Evolutionary conservation across 2,329 filamentous ascomycete species (phyloP).

Genomic region (Waltergamsia citrina): DNA sequence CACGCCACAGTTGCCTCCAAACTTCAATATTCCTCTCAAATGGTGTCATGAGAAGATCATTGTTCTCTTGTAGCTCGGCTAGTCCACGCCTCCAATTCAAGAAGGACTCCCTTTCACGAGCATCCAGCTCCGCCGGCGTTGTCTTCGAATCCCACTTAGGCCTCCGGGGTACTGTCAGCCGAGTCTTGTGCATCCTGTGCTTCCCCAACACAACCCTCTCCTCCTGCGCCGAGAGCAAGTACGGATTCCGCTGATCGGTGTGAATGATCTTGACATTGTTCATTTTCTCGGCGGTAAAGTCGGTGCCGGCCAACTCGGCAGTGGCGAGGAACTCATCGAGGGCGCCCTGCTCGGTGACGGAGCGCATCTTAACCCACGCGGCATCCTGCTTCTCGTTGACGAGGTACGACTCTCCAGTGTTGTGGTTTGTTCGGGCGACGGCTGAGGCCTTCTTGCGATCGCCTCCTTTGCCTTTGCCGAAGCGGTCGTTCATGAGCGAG

Average conservation of each 20-base stretch:
- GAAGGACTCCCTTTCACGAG: constrained; percentile 68
- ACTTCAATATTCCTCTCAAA: constrained; percentile 97
- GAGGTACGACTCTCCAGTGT: constrained; percentile 82
- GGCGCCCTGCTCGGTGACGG: constrained; percentile 91
- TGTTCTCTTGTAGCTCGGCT: constrained; percentile 86
- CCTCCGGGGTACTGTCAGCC: constrained; percentile 80
- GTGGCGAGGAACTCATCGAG: constrained; percentile 95
- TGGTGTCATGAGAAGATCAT: constrained; percentile 92
- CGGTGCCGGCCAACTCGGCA: constrained; percentile 92
- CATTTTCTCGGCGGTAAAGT: constrained; percentile 98
- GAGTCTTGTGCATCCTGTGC: constrained; percentile 69
- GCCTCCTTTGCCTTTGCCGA: constrained; percentile 81
- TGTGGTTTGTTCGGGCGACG: constrained; percentile 61
- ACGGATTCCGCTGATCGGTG: constrained; percentile 91
- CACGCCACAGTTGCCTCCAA: constrained; percentile 95
- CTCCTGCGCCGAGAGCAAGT: constrained; percentile 75
- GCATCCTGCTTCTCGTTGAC: constrained; percentile 87
- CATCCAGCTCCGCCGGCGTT: constrained; percentile 73
- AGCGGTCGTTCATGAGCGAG: constrained; percentile 96
- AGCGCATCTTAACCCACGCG: constrained; percentile 98
- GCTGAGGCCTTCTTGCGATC: constrained; percentile 63
- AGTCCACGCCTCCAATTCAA: constrained; percentile 83
- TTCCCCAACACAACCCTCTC: constrained; percentile 71
- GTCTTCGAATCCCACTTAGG: constrained; percentile 83
- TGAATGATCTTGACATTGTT: constrained; percentile 99